Evolutionary conservation across 257 asterid species (phyloP), one percentile per base, ranked within the genome.

Genomic region (Penstemon davidsonii): DNA sequence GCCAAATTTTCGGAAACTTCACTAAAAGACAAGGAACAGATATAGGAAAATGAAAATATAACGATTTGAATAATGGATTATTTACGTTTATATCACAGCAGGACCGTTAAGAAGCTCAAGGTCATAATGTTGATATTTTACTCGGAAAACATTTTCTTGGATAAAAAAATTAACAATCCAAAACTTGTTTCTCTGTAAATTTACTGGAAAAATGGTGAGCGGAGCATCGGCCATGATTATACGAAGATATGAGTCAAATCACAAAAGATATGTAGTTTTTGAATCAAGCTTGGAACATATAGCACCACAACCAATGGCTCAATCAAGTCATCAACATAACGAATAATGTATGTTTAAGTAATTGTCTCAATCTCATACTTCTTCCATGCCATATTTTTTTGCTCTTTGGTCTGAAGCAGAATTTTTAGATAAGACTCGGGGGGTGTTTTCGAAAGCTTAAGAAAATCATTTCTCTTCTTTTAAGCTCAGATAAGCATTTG

Each of bases 121-220:
- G 11, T 56, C 40, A 11, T 41, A 18, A 39, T 10, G 19, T 9
- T 36, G 54, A 19, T 33, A 41, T 3, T 6, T 18, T 9, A 39
- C 45, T 33, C 12, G 65, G 46, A 45, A 67, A 45, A 58, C 37
- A 36, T 19, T 41, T 13, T 38, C 52, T 67, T 57, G 6, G 7
- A 57, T 57, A 57, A 44, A 46, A 15, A 4, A n/a, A 57, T 7
- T 37, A 57, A 39, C 54, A n/a, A 69, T 59, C 7, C 18, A 56
- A 6, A 37, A 43, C 8, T 25, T 36, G 42, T 18, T 37, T 63
- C 54, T 40, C 55, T 18, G 9, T 25, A 57, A 44, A 43, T 65
- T 65, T 7, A 15, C 8, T 15, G n/a, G 13, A 12, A 15, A 45
- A 38, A 8, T 45, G 52, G 46, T 7, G 15, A 64, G n/a, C 69